phyloP scores from a whole-genome alignment of 345 rosid species.

The Euphorbia tirucalli region DNA sequence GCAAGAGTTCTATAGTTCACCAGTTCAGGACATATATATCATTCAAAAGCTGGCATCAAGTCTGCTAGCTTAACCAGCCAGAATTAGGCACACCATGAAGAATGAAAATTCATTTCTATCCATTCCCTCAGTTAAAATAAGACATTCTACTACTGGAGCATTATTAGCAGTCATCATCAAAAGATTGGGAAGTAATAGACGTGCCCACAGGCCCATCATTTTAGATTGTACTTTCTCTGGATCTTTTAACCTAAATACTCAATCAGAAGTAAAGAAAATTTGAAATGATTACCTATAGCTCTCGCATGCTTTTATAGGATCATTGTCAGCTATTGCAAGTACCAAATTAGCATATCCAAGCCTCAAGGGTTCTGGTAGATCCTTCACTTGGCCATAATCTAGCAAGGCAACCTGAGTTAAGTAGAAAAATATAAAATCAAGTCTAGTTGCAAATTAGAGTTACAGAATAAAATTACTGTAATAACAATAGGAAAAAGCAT shows the following conservation, averaged over 20 bases:
- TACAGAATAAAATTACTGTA: neutral
- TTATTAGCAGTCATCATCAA: neutral
- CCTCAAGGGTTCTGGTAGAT: slow-evolving; percentile 76
- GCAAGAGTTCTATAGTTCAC: neutral
- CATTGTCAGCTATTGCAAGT: slow-evolving; percentile 80
- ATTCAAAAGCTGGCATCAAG: neutral
- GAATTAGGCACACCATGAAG: neutral
- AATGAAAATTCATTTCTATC: neutral
- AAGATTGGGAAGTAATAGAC: neutral
- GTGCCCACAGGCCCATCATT: neutral
- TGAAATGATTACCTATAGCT: slow-evolving; percentile 65
- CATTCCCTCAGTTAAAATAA: neutral
- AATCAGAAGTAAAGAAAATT: neutral
- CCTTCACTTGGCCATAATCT: slow-evolving; percentile 98
- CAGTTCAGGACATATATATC: slow-evolving; percentile 1
- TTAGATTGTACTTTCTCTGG: neutral
- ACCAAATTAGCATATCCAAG: slow-evolving; percentile 86
- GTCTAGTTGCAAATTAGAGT: slow-evolving; percentile 11
- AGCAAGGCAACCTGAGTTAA: slow-evolving; percentile 74
- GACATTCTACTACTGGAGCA: neutral
- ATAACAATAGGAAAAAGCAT: neutral
- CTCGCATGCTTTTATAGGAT: slow-evolving; percentile 52
- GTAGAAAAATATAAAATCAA: slow-evolving; percentile 22
- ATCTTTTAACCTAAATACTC: too few relatives aligned
- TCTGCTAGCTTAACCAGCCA: slow-evolving; percentile 2